These are phyloP conservation scores for Sphaerulina populicola DNA, from an alignment of 2,329 filamentous ascomycete species.

Conservation along the genomic window DNA sequence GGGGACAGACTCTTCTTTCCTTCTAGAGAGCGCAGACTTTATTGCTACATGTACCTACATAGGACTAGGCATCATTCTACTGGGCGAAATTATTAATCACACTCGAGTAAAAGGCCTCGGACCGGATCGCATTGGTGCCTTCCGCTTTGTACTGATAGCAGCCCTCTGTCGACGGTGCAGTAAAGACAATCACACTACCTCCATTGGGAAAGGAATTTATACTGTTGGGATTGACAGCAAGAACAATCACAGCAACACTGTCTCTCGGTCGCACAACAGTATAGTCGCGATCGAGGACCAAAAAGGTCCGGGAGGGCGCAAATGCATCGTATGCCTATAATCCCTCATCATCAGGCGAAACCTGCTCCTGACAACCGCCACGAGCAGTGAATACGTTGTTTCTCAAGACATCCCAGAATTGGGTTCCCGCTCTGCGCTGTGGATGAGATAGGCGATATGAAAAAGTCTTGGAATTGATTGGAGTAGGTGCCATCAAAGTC, in stretches of 20 bases:
- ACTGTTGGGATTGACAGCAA: background rate
- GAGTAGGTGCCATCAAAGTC: conserved; percentile 19
- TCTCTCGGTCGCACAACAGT: conserved; percentile 2
- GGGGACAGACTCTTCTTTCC: background rate
- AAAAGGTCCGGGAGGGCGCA: background rate
- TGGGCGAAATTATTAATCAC: conserved; percentile 1
- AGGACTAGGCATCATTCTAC: background rate
- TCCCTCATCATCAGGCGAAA: background rate
- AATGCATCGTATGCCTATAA: conserved; percentile 16
- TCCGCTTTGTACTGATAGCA: conserved; percentile 20
- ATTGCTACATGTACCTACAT: too few species aligned
- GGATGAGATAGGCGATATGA: conserved; percentile 16
- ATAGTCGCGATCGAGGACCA: background rate
- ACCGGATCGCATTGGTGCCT: conserved; percentile 2
- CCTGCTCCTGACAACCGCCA: conserved; percentile 18
- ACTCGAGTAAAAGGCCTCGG: conserved; percentile 13
- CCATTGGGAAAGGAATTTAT: background rate
- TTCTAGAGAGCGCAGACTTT: too few species aligned
- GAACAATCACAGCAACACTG: background rate
- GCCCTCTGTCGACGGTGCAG: conserved; percentile 11
- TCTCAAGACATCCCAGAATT: conserved; percentile 21
- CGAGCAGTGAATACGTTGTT: conserved; percentile 12
- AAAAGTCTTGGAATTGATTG: conserved; percentile 16
- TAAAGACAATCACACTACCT: conserved; percentile 11
- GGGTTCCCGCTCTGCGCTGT: background rate